phyloP scores from a whole-genome alignment of 1,284 basidiomycete genomes.

The Meira nashicola region DNA sequence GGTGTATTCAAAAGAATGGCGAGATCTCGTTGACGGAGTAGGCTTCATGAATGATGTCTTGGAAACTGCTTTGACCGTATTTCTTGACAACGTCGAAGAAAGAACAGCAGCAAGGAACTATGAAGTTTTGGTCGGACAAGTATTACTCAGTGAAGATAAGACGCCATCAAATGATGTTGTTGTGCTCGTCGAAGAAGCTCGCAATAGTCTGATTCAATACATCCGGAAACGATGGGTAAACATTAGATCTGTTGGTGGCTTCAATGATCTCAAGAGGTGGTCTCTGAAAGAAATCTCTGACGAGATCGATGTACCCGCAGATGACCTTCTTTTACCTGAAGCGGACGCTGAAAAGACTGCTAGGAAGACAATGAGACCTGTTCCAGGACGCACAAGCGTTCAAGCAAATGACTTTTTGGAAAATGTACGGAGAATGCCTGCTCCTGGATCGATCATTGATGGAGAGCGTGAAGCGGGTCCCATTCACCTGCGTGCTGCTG shows the following conservation, averaged over 20 bases:
- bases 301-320: conserved; percentile 31
- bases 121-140: conserved; percentile 38
- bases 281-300: conserved; percentile 72
- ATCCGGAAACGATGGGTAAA: conserved; percentile 61
- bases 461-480: conserved; percentile 39
- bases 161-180: conserved; percentile 16
- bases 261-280: conserved; percentile 75
- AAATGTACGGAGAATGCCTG: not conserved
- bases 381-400: not conserved
- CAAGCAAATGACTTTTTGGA: not conserved
- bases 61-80: conserved; percentile 35
- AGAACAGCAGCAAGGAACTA: conserved; percentile 28
- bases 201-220: conserved; percentile 31
- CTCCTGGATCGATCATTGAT: conserved; percentile 10
- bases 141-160: conserved; percentile 38
- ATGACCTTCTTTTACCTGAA: conserved; percentile 31
- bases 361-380: not conserved
- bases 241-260: conserved; percentile 73
- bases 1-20: conserved; percentile 30
- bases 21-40: conserved; percentile 32
- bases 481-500: conserved; percentile 36
- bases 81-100: conserved; percentile 42
- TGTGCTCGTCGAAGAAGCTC: conserved; percentile 27
- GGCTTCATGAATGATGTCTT: conserved; percentile 37
- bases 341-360: conserved; percentile 7